phyloP scores from a whole-genome alignment of 345 rosid species.

The Odontarrhena argentea region DNA sequence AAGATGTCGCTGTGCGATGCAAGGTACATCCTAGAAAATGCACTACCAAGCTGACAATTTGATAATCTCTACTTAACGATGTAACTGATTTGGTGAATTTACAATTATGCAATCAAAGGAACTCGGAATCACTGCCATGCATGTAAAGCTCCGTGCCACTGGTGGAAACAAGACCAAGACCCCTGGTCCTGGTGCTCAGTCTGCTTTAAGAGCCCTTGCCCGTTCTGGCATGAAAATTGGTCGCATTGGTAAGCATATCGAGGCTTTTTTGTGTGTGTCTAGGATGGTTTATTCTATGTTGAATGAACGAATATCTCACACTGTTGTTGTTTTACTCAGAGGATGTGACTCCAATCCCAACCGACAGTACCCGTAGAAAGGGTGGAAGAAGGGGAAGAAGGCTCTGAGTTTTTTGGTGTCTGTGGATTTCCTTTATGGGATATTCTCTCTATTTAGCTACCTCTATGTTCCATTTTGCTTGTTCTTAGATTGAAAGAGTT shows the following conservation, averaged over 20 bases:
- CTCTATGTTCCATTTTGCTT: not conserved
- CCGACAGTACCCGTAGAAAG: constrained; percentile 83
- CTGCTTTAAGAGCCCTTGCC: constrained; percentile 81
- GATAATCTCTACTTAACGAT: not conserved
- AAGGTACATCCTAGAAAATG: constrained; percentile 45
- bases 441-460: not conserved
- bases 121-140: constrained; percentile 76
- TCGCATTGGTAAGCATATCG: constrained; percentile 57
- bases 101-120: constrained; percentile 43
- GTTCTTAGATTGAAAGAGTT: constrained; percentile 25
- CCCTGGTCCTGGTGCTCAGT: constrained; percentile 90
- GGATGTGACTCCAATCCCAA: constrained; percentile 84
- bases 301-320: not conserved
- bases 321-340: constrained; percentile 44
- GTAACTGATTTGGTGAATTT: not conserved
- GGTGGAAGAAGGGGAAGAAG: constrained; percentile 85
- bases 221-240: constrained; percentile 89
- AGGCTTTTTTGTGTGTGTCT: not conserved
- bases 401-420: constrained; percentile 44
- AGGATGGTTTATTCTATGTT: not conserved
- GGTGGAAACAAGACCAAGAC: constrained; percentile 92
- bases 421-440: not conserved
- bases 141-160: constrained; percentile 80
- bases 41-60: not conserved
- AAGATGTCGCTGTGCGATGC: constrained; percentile 75